Evolutionary conservation across 208 protist species (phyloP).

Genomic region (Leishmania arabica): DNA sequence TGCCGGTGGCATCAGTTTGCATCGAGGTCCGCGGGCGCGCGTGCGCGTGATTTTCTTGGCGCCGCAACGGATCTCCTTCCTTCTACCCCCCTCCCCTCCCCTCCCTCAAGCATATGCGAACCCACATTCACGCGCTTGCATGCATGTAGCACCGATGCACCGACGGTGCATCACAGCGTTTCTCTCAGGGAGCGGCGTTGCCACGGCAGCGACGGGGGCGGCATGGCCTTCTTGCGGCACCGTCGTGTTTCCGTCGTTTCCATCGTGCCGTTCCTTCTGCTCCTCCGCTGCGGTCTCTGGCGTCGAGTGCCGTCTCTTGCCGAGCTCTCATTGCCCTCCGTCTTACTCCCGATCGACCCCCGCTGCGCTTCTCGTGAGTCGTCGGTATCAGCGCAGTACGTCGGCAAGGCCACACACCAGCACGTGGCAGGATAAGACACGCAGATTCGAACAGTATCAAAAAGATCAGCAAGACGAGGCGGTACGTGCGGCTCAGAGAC

Average conservation of each 20-base stretch:
- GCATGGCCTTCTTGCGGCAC: background rate
- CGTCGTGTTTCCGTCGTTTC: background rate
- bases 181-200: background rate
- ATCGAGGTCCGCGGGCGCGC: background rate
- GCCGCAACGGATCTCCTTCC: background rate
- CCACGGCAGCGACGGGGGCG: background rate
- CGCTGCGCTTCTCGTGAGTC: conserved; percentile 7
- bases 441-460: conserved; percentile 20
- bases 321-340: background rate
- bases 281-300: background rate
- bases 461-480: conserved; percentile 30
- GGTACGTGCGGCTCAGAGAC: conserved; percentile 19
- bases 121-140: background rate
- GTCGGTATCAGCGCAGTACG: conserved; percentile 33
- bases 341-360: background rate
- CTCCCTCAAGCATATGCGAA: background rate
- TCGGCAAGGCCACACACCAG: conserved; percentile 22
- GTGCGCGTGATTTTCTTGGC: background rate
- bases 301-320: background rate
- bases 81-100: background rate
- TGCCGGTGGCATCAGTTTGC: too few species aligned
- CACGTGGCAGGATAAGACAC: conserved; percentile 36
- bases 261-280: background rate
- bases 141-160: background rate
- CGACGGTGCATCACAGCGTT: background rate